phyloP scores from a whole-genome alignment of 2,329 filamentous ascomycete species.

The Rhexocercosporidium sp. region DNA sequence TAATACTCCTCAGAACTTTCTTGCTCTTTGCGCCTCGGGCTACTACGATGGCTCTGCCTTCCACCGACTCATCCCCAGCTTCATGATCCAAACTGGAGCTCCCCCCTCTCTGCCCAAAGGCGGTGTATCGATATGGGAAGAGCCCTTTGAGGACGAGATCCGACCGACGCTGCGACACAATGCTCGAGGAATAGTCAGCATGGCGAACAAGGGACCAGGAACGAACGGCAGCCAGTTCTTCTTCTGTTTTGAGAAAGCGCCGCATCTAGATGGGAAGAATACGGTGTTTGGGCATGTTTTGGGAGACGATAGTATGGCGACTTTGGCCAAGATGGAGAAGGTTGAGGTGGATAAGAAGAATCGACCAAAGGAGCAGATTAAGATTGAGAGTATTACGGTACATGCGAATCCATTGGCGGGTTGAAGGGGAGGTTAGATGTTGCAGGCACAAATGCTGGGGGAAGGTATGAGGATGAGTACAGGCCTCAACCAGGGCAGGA shows the following conservation, averaged over 20 bases:
- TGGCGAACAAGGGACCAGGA: constrained; percentile 78
- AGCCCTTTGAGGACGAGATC: constrained; percentile 81
- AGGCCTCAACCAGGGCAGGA: not conserved
- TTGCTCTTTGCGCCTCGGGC: constrained; percentile 80
- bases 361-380: constrained; percentile 68
- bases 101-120: constrained; percentile 67
- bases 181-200: constrained; percentile 72
- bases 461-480: not conserved
- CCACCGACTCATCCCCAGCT: constrained; percentile 79
- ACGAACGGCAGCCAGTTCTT: constrained; percentile 86
- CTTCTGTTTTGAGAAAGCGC: constrained; percentile 75
- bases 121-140: constrained; percentile 75
- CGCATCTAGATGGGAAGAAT: constrained; percentile 83
- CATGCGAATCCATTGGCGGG: constrained; percentile 81
- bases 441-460: not conserved
- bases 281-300: constrained; percentile 81
- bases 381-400: constrained; percentile 72
- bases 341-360: constrained; percentile 80
- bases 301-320: constrained; percentile 66
- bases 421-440: constrained; percentile 38
- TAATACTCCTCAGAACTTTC: constrained; percentile 74
- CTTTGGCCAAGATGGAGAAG: constrained; percentile 73
- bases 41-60: constrained; percentile 79
- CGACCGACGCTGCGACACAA: constrained; percentile 71
- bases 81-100: constrained; percentile 81